Percentiles rank a stretch among this genome's conserved stretches.
These are phyloP conservation scores for Diplotaxis tenuifolia DNA, from an alignment of 345 rosid genomes.

Conservation along the genomic window DNA sequence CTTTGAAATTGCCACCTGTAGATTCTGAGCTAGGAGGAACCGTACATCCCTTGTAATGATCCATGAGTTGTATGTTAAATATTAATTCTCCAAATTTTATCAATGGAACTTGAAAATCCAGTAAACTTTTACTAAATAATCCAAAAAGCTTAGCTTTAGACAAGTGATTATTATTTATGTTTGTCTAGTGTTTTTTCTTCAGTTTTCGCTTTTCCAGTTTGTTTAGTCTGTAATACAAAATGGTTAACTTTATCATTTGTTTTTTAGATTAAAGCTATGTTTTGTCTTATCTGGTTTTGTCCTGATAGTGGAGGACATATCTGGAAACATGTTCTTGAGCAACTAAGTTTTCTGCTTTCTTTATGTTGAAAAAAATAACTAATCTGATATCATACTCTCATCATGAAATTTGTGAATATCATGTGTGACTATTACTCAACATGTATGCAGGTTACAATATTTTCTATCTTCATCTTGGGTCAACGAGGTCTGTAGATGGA, in stretches of 20 bases:
- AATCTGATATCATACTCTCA: neutral
- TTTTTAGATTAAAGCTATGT: no score
- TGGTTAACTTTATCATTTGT: no score
- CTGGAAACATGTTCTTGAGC: conserved; percentile 13
- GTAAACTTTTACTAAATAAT: neutral
- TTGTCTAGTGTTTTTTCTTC: neutral
- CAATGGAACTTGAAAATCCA: neutral
- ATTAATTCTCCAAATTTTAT: neutral
- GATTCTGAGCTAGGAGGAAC: neutral
- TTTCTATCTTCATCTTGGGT: neutral
- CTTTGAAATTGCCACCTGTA: neutral
- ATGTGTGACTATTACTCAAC: neutral
- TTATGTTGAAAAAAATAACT: neutral
- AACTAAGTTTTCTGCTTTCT: neutral
- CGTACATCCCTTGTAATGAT: neutral
- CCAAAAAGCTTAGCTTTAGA: neutral
- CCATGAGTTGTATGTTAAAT: neutral
- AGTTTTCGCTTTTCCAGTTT: conserved; percentile 14
- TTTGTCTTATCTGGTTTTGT: neutral
- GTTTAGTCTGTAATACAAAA: conserved; percentile 2
- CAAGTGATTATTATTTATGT: neutral
- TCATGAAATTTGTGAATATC: no score
- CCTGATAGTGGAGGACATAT: conserved; percentile 23
- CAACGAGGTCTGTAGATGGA: conserved; percentile 45
- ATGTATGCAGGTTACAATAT: neutral